Base-by-base conservation (phyloP, 805 yeast species). In the Starmerella bombicola region DNA sequence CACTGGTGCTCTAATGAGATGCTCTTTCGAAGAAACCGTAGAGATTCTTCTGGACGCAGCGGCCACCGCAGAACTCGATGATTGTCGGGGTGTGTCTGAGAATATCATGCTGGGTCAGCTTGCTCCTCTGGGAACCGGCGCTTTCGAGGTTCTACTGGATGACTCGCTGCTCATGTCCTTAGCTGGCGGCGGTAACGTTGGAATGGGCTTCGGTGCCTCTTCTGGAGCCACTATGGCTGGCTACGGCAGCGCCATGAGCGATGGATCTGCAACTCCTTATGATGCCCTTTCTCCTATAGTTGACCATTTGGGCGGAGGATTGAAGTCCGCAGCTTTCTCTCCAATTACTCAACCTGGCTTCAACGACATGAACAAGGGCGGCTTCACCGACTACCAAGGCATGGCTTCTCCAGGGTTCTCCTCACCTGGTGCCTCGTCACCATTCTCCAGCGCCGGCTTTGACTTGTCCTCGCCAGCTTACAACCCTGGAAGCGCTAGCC, bases 71-170 rank as follows among this genome's bases (percentile, higher is more conserved):
- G 99, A 91, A 59, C 68, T 91, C 42, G 99, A 91, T 65, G 96
- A 91, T 53, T 91, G 99, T 65, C 82, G 85, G 52, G 99, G 99
- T 70, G 94, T 91, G 46, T 91, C 98, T 29, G 96, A 91, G 62
- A 91, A 91, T 59, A 94, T 91, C 45, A 83, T 91, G 68, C 73
- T 91, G 57, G 99, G 99, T 37, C 98, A 91, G 70, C 74, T 91
- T 71, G 97, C 98, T 18, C 97, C 98, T 45, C 74, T 91, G 54
- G 99, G 99, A 63, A 91, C 99, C 2, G 99, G 99, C 59, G 80
- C 94, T 1, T 91, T 91, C 58, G 97, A 91, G 59, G 88, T 91
- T 29, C 77, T 83, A 77, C 78, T 91, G 46, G 95, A 91, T 61
- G 97, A 91, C 54, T 76, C 76, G 55, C 76, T 84, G 69, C 69